These are phyloP conservation scores for Graphilbum ipis-grandicollis DNA, from an alignment of 2,329 filamentous ascomycete genomes.

Conservation along the genomic window DNA sequence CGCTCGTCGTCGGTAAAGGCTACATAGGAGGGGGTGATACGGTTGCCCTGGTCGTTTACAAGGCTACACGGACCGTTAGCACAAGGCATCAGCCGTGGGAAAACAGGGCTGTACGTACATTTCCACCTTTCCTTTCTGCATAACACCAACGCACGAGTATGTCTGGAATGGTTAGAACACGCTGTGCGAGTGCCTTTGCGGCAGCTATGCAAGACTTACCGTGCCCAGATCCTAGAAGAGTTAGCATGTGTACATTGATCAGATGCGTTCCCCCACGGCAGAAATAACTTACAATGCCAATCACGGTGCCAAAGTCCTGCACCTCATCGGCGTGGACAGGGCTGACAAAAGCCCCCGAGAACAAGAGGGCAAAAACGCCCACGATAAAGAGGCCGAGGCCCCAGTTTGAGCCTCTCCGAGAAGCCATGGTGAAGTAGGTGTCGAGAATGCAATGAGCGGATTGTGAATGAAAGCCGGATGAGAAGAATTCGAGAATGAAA, in stretches of 20 bases:
- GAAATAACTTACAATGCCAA: constrained; percentile 52
- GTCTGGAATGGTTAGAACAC: constrained; percentile 23
- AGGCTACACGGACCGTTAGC: constrained; percentile 24
- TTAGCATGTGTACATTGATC: constrained; percentile 17
- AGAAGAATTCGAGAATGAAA: constrained; percentile 7
- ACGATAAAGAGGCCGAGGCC: constrained; percentile 67
- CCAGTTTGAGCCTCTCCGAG: constrained; percentile 7
- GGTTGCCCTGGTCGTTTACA: constrained; percentile 88
- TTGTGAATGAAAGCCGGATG: constrained; percentile 6
- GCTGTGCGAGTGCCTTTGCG: not conserved
- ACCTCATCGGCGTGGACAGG: constrained; percentile 56
- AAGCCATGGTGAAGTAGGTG: constrained; percentile 8
- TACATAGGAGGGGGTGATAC: constrained; percentile 89
- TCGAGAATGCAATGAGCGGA: constrained; percentile 2
- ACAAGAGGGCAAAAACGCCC: constrained; percentile 80
- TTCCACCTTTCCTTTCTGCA: constrained; percentile 89
- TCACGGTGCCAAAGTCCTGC: constrained; percentile 72
- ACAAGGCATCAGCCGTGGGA: too few relatives aligned
- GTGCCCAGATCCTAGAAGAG: constrained; percentile 52
- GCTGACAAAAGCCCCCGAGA: constrained; percentile 73
- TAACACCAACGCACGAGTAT: constrained; percentile 80
- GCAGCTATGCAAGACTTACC: constrained; percentile 2
- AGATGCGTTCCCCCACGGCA: too few relatives aligned
- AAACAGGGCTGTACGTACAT: too few relatives aligned
- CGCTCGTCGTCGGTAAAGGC: constrained; percentile 95